Percentiles rank a stretch among this genome's conserved stretches.
These are phyloP conservation scores for Salvia rosmarinus DNA, from an alignment of 257 asterid species.

Conservation along the genomic window DNA sequence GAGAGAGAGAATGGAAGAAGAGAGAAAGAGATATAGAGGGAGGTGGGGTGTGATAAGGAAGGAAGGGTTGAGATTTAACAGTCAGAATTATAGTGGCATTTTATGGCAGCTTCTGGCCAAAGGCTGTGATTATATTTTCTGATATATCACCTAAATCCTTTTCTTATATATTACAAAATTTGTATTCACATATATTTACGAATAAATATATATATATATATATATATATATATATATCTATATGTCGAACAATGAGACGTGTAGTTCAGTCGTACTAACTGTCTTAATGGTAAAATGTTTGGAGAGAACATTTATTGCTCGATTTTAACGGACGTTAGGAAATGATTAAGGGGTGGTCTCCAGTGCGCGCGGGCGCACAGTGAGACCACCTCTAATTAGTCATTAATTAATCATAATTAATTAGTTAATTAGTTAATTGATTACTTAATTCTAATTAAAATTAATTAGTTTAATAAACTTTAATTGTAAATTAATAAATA, in stretches of 20 bases:
- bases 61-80: slow-evolving; percentile 93
- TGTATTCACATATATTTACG: slow-evolving; percentile 21
- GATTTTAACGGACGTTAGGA: not conserved
- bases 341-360: too few relatives aligned
- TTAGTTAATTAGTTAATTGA: too few relatives aligned
- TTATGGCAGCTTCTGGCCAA: slow-evolving; percentile 62
- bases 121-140: slow-evolving; percentile 30
- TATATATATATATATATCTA: slow-evolving; percentile 31
- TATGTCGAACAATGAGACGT: not conserved
- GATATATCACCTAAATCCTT: slow-evolving; percentile 13
- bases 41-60: slow-evolving; percentile 77
- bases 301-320: not conserved
- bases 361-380: too few relatives aligned
- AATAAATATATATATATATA: not conserved
- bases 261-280: not conserved
- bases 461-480: too few relatives aligned
- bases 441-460: too few relatives aligned
- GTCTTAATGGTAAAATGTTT: not conserved
- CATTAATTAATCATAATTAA: too few relatives aligned
- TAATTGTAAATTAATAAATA: too few relatives aligned
- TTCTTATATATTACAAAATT: slow-evolving; percentile 33
- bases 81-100: slow-evolving; percentile 66
- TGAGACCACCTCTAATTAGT: too few relatives aligned
- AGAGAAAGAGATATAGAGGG: slow-evolving; percentile 36
- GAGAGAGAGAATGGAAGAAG: slow-evolving; percentile 26